A percentile compares a stretch with the other conserved stretches of the same genome.
phyloP scores from a whole-genome alignment of 2,329 filamentous ascomycete species.

The Hawksworthiomyces lignivorus region DNA sequence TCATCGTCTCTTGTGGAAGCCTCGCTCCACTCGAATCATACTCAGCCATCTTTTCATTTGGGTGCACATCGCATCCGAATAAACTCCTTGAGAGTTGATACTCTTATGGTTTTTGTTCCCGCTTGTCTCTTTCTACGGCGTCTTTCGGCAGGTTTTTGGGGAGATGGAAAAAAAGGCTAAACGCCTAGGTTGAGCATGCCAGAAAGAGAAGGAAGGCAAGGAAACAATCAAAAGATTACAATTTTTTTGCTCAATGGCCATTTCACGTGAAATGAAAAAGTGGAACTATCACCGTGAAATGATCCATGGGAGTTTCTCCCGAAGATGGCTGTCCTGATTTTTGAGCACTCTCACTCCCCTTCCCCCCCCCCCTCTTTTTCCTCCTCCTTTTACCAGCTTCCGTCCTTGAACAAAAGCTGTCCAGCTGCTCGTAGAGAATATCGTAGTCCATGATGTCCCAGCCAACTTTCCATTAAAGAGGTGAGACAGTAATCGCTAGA shows the following conservation, averaged over 20 bases:
- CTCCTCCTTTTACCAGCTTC: conserved; percentile 1
- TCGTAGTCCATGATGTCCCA: too few species aligned
- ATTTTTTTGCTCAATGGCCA: conserved; percentile 55
- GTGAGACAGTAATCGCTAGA: conserved; percentile 49
- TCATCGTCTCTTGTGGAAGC: neutral
- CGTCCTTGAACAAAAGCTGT: too few species aligned
- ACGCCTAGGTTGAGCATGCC: conserved; percentile 11
- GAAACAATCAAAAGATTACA: conserved; percentile 18
- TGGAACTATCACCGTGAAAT: conserved; percentile 48
- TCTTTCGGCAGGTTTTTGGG: conserved; percentile 12
- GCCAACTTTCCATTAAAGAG: neutral
- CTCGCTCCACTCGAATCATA: too few species aligned
- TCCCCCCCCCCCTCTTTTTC: conserved; percentile 5
- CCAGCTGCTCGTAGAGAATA: too few species aligned
- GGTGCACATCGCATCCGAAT: too few species aligned
- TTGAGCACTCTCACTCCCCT: neutral
- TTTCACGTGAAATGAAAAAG: conserved; percentile 43
- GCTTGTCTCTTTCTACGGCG: conserved; percentile 12
- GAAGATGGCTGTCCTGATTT: conserved; percentile 38
- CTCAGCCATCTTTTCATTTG: too few species aligned
- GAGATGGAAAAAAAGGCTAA: conserved; percentile 8
- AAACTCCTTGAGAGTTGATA: conserved; percentile 3
- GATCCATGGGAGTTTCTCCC: conserved; percentile 71
- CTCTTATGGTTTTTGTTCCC: neutral
- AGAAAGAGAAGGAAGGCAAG: conserved; percentile 15